Evolutionary conservation across 305 asterid genomes (phyloP), one percentile per base, ranked within the genome.

Genomic region (Solanum hybrid): DNA sequence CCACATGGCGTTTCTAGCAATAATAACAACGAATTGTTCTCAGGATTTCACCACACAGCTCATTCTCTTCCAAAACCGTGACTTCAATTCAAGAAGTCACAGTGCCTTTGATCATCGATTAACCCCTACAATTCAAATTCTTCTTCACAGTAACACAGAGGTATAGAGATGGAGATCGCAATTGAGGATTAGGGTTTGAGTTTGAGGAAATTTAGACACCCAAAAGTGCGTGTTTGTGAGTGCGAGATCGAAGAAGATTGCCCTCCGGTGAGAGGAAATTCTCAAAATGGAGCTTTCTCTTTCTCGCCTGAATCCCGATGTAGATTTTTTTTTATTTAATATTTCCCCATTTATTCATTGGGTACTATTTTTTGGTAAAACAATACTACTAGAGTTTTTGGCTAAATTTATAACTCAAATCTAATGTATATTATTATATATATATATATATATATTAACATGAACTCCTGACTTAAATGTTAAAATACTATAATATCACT

Each of bases 1-100:
- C 99, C 99, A 96, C 99, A 96, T 97, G 88, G 83, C 91, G 85
- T 89, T 92, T 65, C 13, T 29, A 83, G 72, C 57, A 79, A 31
- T 10, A 84, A 45, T 84, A 51, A 2, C 39, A 84, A 84, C 88
- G 31, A 51, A 83, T 81, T 5, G 37, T 83, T 81, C 36, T 41
- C 38, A 10, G 20, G 27, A 11, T 45, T 41, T 84, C 77, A 29
- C 7, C 76, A 84, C 41, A 84, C 41, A 84, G 88, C 41, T 84
- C 88, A 51, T 84, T 83, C 38, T 83, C 38, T 77, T 77, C 82
- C 41, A 17, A 32, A 77, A 34, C 45, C 37, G 87, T 84, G 88
- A 84, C 88, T 84, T 84, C 88, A 51, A 84, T 84, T 17, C 17
- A 51, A 79, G 76, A 84, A 51, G 88, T 84, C 77, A 51, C 88